Base-by-base conservation (phyloP, 768 basidiomycete species). In the Agrocybe praecox region DNA sequence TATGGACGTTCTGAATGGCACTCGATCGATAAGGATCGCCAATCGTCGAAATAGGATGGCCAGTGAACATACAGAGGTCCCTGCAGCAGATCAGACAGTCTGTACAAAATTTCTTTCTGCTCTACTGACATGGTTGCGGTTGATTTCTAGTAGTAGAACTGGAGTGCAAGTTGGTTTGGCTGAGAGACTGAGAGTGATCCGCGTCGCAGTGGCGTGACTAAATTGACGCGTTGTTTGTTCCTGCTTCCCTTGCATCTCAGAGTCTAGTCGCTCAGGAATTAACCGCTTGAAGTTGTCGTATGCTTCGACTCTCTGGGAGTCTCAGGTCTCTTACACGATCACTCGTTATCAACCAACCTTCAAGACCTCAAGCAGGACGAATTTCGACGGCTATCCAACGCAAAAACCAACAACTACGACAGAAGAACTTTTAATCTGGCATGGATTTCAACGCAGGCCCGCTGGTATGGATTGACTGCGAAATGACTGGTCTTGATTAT, bases 381-480 rank as follows among this genome's bases (percentile, higher is more conserved):
- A 14, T 40, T n/a, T 6, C 14, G 36, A 40, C 36, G n/a, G 4
- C 6, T n/a, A n/a, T n/a, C 14, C n/a, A 3, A 15, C 14, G 5
- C 36, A 40, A 40, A 14, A 14, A 14, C 5, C 36, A 6, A 40
- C n/a, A 15, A 14, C 3, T 12, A n/a, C 36, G 12, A 21, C 50
- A n/a, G 19, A 51, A 21, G 21, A 12, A 44, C 9, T 17, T 10
- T 15, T 17, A 11, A 14, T 19, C 43, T 18, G 29, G 15, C 15
- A 60, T 71, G 26, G 69, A 75, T 55, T 82, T 78, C 52, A 61
- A 70, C n/a, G 82, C 81, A 32, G 87, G 88, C 0, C 89, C 90
- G 10, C 71, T 92, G 53, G 87, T 92, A 7, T 89, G 92, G 92
- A 80, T 94, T 49, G 92, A 94, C 69, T 92, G 90, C 63, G 92